Evolutionary conservation across 2,329 filamentous ascomycete species (phyloP).

Genomic region (Colletotrichum scovillei): DNA sequence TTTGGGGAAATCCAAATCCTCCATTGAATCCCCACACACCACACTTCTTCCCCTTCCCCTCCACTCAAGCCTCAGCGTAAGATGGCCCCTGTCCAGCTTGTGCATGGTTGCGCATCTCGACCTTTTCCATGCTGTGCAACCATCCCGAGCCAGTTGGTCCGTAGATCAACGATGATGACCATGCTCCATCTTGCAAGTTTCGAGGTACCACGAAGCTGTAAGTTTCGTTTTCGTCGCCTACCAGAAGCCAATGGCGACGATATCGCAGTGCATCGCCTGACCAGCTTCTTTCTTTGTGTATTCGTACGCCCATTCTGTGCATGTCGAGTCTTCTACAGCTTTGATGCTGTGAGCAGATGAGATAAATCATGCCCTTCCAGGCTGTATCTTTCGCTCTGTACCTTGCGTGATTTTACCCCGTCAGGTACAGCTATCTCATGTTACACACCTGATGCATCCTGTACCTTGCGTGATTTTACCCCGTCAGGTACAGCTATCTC

Average conservation of each 20-base stretch:
- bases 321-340: background rate
- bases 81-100: background rate
- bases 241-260: background rate
- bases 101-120: background rate
- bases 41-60: background rate
- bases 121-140: conserved; percentile 1
- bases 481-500: background rate
- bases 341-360: background rate
- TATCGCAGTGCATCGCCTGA: conserved; percentile 7
- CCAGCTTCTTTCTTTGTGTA: background rate
- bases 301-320: conserved; percentile 6
- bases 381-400: background rate
- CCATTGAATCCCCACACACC: conserved; percentile 8
- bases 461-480: background rate
- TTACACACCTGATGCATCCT: background rate
- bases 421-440: conserved; percentile 6
- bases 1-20: background rate
- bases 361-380: background rate
- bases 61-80: background rate
- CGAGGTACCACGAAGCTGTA: background rate
- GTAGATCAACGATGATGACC: background rate
- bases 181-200: background rate
- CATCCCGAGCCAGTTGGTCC: background rate
- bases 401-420: background rate
- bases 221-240: conserved; percentile 25